Percentiles rank a stretch among this genome's conserved stretches.
These are phyloP conservation scores for Podospora conica DNA, from an alignment of 495 filamentous ascomycete species.

Conservation along the genomic window DNA sequence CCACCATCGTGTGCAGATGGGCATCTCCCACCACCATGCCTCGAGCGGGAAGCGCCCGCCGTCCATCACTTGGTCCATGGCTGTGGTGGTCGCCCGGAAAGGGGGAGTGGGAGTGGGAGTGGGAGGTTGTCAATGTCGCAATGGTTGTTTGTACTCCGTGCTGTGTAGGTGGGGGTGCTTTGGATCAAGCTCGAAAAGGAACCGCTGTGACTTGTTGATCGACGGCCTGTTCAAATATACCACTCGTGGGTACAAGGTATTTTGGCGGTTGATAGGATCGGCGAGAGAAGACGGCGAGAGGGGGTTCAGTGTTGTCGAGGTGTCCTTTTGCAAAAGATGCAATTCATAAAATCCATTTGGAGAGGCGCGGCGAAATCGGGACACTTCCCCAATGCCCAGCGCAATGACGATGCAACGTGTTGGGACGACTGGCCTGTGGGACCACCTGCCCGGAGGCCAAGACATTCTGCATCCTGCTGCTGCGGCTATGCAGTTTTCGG, in stretches of 20 bases:
- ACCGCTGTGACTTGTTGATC: background rate
- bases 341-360: background rate
- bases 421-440: background rate
- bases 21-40: conserved; percentile 98
- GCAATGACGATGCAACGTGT: background rate
- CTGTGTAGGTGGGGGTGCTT: background rate
- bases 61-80: conserved; percentile 65
- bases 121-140: background rate
- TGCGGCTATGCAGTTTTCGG: background rate
- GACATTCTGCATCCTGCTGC: background rate
- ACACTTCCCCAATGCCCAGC: background rate
- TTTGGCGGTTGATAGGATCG: background rate
- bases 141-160: too few relatives aligned
- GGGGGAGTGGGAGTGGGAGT: background rate
- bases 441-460: background rate
- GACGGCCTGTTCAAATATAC: background rate
- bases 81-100: background rate
- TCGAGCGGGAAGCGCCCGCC: conserved; percentile 77
- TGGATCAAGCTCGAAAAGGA: background rate
- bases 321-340: conserved; percentile 12
- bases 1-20: conserved; percentile 91
- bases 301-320: conserved; percentile 8
- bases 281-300: background rate
- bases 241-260: background rate
- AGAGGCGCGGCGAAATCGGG: background rate